Percentiles rank a stretch among this genome's conserved stretches.
Conservation (phyloP, 768 basidiomycete genomes). For the Basidioascus undulatus region DNA sequence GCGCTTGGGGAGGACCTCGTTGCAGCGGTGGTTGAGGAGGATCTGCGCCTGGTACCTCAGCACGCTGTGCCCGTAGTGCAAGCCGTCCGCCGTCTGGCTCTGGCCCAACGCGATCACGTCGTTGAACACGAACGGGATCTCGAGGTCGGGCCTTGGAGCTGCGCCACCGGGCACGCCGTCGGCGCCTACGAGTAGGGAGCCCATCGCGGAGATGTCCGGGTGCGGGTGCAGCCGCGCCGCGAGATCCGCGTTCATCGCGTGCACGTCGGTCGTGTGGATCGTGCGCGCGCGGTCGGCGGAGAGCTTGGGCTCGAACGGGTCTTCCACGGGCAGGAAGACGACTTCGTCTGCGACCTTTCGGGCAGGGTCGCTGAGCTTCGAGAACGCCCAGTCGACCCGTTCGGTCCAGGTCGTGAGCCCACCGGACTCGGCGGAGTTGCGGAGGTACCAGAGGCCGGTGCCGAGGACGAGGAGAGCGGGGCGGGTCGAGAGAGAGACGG, state of each 20-base stretch:
- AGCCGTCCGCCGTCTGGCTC: slow-evolving; percentile 54
- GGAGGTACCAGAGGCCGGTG: slow-evolving; percentile 71
- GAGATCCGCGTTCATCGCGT: slow-evolving; percentile 76
- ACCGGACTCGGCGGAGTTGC: slow-evolving; percentile 43
- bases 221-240: slow-evolving; percentile 31
- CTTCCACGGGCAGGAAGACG: slow-evolving; percentile 53
- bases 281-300: slow-evolving; percentile 35
- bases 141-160: slow-evolving; percentile 23
- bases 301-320: slow-evolving; percentile 41
- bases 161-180: slow-evolving; percentile 3
- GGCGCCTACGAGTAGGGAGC: slow-evolving; percentile 6
- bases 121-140: slow-evolving; percentile 60
- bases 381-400: slow-evolving; percentile 42
- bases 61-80: slow-evolving; percentile 47
- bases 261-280: slow-evolving; percentile 54
- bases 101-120: slow-evolving; percentile 34
- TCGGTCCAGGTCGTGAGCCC: slow-evolving; percentile 56
- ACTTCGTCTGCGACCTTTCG: slow-evolving; percentile 39
- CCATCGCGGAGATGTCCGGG: slow-evolving; percentile 6
- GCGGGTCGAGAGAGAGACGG: too few relatives aligned
- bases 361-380: slow-evolving; percentile 14
- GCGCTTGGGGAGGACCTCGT: slow-evolving; percentile 35
- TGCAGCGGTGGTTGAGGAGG: slow-evolving; percentile 58
- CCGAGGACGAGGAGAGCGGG: slow-evolving; percentile 58
- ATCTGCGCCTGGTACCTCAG: slow-evolving; percentile 48